Evolutionary conservation across 352 stramenopile species (phyloP), one percentile per base, ranked within the genome.

Genomic region (Thalassiosira hispida): DNA sequence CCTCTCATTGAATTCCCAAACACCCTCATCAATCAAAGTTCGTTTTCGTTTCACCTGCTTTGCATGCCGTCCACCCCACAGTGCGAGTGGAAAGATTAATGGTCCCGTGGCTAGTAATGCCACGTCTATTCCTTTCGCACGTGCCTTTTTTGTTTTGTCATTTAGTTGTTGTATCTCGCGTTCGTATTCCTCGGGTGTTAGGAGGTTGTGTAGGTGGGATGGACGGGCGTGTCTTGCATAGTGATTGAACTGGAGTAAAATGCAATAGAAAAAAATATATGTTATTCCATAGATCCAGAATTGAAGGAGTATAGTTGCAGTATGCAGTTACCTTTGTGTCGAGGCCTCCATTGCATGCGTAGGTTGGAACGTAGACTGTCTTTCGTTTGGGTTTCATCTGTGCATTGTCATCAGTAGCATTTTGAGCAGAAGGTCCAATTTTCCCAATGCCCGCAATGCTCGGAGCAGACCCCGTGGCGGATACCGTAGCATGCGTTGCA

Each of bases 1-100:
- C 18, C 69, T 40, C 29, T 84, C 61, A 79, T 92, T 90, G 56
- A 92, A 92, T 31, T 91, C 85, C 16, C 73, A 61, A 44, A 92
- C 86, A 8, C 38, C 83, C 35, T 79, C 42, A 16, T 87, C 44
- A 46, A 92, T 72, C 42, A 90, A 61, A 38, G 29, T 61, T 29
- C 83, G 81, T 23, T 77, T 81, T 55, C 63, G 72, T 52, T 87
- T 85, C 14, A 72, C 81, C 63, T 90, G 84, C 53, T 29, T 65
- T 0, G 61, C 49, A 55, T 90, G 84, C 9, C 87, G 69, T 22
- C 83, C 70, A 33, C 84, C 87, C 87, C 84, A 92, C 9, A 92
- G 0, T 1, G 74, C 83, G 51, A 92, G 51, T 12, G 87, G 87
- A 11, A 92, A 35, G 18, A 92, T 56, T 0, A 90, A 42, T 18